A percentile compares a stretch with the other conserved stretches of the same genome.
phyloP scores from a whole-genome alignment of 306 rosid genomes.

The Cucurbita maxima region DNA sequence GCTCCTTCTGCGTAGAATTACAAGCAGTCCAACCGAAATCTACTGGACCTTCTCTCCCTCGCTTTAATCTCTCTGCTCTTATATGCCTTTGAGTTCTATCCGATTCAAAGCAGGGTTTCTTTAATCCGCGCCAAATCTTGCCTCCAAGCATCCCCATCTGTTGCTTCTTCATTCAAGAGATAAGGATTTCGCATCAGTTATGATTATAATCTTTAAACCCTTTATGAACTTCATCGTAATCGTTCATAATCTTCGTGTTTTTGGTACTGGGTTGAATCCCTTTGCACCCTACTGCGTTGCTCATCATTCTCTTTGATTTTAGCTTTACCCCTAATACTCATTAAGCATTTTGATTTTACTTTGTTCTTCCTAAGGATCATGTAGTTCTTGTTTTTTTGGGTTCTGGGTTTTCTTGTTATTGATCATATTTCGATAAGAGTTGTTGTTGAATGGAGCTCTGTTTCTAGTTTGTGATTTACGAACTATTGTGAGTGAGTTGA shows the following conservation, averaged over 20 bases:
- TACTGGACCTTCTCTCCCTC: not conserved
- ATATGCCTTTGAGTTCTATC: not conserved
- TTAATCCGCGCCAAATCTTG: not conserved
- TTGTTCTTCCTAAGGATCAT: conserved; percentile 7
- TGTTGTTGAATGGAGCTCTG: not conserved
- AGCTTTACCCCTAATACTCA: not conserved
- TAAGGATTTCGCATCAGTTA: conserved; percentile 21
- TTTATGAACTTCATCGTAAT: conserved; percentile 18
- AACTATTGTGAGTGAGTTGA: not conserved
- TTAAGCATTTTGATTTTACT: not conserved
- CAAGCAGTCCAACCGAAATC: not conserved
- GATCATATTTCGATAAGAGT: too few species aligned
- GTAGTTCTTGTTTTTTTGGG: conserved; percentile 17
- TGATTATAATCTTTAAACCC: conserved; percentile 24
- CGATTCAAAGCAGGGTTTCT: conserved; percentile 28
- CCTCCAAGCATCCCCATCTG: not conserved
- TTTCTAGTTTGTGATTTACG: not conserved
- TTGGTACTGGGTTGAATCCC: conserved; percentile 98
- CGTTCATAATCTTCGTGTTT: conserved; percentile 62
- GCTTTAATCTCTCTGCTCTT: too few species aligned
- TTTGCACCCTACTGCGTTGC: conserved; percentile 72
- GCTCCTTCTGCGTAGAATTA: not conserved
- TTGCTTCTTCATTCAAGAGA: not conserved
- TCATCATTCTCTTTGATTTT: conserved; percentile 24
- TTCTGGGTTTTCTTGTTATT: not conserved